phyloP scores from a whole-genome alignment of 1,139 yeast genomes.

The Yamadazyma epiphylla region DNA sequence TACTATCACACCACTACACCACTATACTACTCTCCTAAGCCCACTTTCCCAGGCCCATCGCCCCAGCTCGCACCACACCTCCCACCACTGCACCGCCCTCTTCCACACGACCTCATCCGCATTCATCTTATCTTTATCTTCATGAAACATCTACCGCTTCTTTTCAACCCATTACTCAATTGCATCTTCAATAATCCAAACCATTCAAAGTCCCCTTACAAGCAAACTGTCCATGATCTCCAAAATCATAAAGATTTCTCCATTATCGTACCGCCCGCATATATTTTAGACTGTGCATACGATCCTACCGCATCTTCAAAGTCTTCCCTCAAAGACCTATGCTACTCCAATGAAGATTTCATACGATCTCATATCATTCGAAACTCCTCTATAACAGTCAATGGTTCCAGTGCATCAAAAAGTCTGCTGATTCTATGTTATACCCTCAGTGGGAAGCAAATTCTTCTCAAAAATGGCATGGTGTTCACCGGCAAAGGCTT shows the following conservation, averaged over 20 bases:
- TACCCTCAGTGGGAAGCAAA: slow-evolving; percentile 59
- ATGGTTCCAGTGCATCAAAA: slow-evolving; percentile 38
- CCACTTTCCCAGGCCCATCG: no score
- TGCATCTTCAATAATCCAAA: slow-evolving; percentile 65
- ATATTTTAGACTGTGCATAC: slow-evolving; percentile 43
- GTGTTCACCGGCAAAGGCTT: slow-evolving; percentile 59
- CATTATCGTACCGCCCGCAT: slow-evolving; percentile 59
- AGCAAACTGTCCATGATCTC: slow-evolving; percentile 41
- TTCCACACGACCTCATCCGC: no score
- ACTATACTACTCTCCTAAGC: no score
- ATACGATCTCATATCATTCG: slow-evolving; percentile 65
- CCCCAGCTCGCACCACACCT: no score
- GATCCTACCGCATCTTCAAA: slow-evolving; percentile 42
- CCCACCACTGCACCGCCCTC: no score
- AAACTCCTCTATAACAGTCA: slow-evolving; percentile 29
- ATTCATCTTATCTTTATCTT: no score
- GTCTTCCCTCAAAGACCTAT: slow-evolving; percentile 48
- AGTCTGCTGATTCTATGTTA: slow-evolving; percentile 43
- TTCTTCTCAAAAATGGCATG: slow-evolving; percentile 53
- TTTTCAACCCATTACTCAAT: slow-evolving; percentile 65
- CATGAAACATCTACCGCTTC: slow-evolving; percentile 34
- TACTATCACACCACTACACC: no score
- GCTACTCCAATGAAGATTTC: slow-evolving; percentile 60
- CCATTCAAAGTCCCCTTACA: slow-evolving; percentile 48
- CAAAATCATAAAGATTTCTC: slow-evolving; percentile 46